phyloP scores from a whole-genome alignment of 1,284 basidiomycete genomes.

The Ceratobasidium sp. region DNA sequence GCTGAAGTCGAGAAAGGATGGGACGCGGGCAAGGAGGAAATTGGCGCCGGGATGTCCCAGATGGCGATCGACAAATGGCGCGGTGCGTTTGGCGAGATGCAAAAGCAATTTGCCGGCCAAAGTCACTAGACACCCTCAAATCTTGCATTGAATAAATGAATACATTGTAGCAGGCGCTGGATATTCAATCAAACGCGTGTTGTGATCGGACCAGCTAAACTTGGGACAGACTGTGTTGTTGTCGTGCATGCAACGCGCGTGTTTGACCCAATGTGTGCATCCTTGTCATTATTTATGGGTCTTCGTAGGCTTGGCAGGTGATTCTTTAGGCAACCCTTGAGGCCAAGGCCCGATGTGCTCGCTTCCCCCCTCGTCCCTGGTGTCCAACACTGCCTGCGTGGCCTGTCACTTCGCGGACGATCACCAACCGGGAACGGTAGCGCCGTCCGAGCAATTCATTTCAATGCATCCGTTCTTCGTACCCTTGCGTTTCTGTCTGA shows the following conservation, averaged over 20 bases:
- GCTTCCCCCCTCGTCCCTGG: too few relatives aligned
- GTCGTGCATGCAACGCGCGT: not conserved
- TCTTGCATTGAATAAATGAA: not conserved
- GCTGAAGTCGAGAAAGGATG: slow-evolving; percentile 14
- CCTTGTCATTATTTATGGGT: not conserved
- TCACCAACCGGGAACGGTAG: too few relatives aligned
- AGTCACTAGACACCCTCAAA: not conserved
- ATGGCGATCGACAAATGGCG: slow-evolving; percentile 17
- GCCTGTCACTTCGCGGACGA: too few relatives aligned
- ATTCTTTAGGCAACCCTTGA: too few relatives aligned
- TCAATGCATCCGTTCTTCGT: too few relatives aligned
- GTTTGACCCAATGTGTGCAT: not conserved
- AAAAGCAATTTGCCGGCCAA: not conserved
- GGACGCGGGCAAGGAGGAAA: slow-evolving; percentile 20
- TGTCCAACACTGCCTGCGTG: too few relatives aligned
- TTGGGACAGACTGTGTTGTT: not conserved
- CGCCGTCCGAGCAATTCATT: too few relatives aligned
- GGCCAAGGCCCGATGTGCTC: too few relatives aligned
- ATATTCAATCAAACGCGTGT: not conserved
- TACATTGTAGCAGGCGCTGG: not conserved
- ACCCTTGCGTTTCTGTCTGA: too few relatives aligned
- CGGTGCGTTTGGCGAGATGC: slow-evolving; percentile 8
- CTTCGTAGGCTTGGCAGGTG: not conserved
- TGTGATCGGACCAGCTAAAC: not conserved
- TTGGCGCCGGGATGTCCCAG: slow-evolving; percentile 18